These are phyloP conservation scores for Verticillium tricorpus DNA, from an alignment of 2,329 filamentous ascomycete genomes.

Conservation along the genomic window DNA sequence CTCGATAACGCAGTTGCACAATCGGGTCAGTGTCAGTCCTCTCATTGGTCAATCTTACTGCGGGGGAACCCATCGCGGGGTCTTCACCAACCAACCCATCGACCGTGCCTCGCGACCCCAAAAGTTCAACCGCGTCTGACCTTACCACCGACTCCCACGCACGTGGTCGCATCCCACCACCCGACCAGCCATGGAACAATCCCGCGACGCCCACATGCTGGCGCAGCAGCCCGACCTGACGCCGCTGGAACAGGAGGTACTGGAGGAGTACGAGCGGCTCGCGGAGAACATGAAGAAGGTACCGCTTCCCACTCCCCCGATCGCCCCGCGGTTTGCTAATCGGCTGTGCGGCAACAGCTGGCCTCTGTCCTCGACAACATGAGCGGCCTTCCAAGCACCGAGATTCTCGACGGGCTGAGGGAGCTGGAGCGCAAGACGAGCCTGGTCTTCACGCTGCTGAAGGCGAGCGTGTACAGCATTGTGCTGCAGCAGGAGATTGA, in stretches of 20 bases:
- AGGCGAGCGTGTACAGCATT: conserved; percentile 98
- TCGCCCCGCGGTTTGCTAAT: neutral
- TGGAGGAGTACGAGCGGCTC: conserved; percentile 88
- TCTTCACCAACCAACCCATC: neutral
- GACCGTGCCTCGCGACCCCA: neutral
- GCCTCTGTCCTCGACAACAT: conserved; percentile 58
- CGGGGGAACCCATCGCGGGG: neutral
- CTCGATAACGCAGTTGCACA: neutral
- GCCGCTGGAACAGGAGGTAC: conserved; percentile 85
- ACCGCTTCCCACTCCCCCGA: conserved; percentile 9
- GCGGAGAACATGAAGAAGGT: conserved; percentile 91
- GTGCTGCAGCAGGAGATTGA: conserved; percentile 95
- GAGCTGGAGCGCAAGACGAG: conserved; percentile 92
- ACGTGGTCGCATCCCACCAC: neutral
- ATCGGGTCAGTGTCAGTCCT: neutral
- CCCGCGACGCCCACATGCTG: conserved; percentile 20
- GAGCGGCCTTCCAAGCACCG: conserved; percentile 67
- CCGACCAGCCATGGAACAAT: neutral
- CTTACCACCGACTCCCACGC: neutral
- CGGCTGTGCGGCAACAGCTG: conserved; percentile 35
- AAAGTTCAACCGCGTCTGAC: neutral
- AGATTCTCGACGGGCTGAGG: conserved; percentile 80
- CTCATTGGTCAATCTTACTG: neutral
- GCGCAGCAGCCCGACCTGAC: conserved; percentile 54
- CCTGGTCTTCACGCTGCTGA: conserved; percentile 89